phyloP scores from a whole-genome alignment of 2,329 filamentous ascomycete genomes.

The Aulographum hederae region DNA sequence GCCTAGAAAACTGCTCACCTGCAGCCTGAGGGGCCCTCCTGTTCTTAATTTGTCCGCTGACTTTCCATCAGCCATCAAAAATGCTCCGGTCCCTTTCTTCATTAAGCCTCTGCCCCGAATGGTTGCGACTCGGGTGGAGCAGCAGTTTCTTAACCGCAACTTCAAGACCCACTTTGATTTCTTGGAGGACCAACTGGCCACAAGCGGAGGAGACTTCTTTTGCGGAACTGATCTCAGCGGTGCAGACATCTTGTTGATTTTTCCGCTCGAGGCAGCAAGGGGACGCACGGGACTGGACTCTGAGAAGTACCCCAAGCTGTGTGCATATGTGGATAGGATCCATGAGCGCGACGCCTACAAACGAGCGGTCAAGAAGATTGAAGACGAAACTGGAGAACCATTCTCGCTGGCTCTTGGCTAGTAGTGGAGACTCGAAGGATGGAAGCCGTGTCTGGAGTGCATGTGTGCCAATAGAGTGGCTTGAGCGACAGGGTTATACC shows the following conservation, averaged over 20 bases:
- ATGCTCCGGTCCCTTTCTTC: conserved; percentile 46
- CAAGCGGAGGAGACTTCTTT: conserved; percentile 30
- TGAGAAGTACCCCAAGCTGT: conserved; percentile 27
- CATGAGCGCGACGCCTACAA: conserved; percentile 27
- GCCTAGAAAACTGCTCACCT: too few relatives aligned
- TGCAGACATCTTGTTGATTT: conserved; percentile 34
- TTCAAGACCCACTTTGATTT: conserved; percentile 29
- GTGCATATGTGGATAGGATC: conserved; percentile 24
- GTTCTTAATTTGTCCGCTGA: conserved; percentile 1
- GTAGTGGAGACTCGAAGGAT: too few relatives aligned
- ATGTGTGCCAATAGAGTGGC: too few relatives aligned
- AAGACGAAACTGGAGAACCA: conserved; percentile 20
- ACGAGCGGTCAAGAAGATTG: conserved; percentile 29
- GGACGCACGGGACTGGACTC: conserved; percentile 18
- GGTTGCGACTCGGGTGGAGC: conserved; percentile 31
- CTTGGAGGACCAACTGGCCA: conserved; percentile 29
- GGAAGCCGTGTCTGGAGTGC: too few relatives aligned
- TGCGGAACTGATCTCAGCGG: conserved; percentile 29
- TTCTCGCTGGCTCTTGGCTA: not conserved
- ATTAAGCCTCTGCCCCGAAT: conserved; percentile 42
- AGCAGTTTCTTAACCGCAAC: conserved; percentile 26
- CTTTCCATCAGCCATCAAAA: conserved; percentile 20
- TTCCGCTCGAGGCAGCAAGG: conserved; percentile 28
- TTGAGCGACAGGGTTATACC: too few relatives aligned
- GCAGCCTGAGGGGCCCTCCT: too few relatives aligned